Percentiles rank a stretch among this genome's conserved stretches.
Conservation (phyloP, 352 stramenopile genomes). For the Phytophthora melonis region DNA sequence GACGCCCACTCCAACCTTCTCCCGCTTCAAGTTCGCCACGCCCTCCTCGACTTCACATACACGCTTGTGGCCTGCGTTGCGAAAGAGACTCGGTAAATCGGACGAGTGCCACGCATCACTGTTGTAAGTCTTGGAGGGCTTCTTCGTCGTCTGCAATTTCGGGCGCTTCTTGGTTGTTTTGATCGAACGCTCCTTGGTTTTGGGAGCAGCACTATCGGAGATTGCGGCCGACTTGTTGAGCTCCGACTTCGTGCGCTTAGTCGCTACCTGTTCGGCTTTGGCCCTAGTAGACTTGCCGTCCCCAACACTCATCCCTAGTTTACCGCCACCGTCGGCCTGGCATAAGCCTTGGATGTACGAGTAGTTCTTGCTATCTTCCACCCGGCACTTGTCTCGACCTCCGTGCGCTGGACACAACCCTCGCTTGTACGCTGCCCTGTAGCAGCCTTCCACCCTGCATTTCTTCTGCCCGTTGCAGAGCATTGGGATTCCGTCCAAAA, state of each 20-base stretch:
- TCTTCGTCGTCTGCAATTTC: slow-evolving; percentile 14
- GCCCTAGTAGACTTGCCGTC: background rate
- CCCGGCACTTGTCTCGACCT: slow-evolving; percentile 5
- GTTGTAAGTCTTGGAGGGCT: background rate
- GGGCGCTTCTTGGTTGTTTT: slow-evolving; percentile 3
- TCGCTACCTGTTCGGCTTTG: background rate
- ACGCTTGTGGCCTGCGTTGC: slow-evolving; percentile 14
- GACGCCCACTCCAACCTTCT: slow-evolving; percentile 1
- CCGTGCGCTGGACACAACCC: slow-evolving; percentile 13
- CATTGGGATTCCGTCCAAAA: slow-evolving; percentile 7
- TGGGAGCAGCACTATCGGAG: background rate
- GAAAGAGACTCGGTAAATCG: slow-evolving; percentile 29
- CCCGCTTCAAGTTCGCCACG: background rate
- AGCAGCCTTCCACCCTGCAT: slow-evolving; percentile 17
- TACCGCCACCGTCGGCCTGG: background rate
- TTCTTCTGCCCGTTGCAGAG: slow-evolving; percentile 24
- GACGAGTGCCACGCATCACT: slow-evolving; percentile 21
- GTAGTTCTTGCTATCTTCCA: slow-evolving; percentile 13
- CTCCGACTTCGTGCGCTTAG: background rate
- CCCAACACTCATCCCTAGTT: background rate
- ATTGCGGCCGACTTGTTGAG: background rate
- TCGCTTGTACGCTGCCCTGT: slow-evolving; percentile 10
- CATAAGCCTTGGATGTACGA: slow-evolving; percentile 7
- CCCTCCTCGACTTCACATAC: background rate
- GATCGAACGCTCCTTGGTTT: background rate